These are phyloP conservation scores for Basipetospora chlamydospora DNA, from an alignment of 2,329 filamentous ascomycete genomes.

Conservation along the genomic window DNA sequence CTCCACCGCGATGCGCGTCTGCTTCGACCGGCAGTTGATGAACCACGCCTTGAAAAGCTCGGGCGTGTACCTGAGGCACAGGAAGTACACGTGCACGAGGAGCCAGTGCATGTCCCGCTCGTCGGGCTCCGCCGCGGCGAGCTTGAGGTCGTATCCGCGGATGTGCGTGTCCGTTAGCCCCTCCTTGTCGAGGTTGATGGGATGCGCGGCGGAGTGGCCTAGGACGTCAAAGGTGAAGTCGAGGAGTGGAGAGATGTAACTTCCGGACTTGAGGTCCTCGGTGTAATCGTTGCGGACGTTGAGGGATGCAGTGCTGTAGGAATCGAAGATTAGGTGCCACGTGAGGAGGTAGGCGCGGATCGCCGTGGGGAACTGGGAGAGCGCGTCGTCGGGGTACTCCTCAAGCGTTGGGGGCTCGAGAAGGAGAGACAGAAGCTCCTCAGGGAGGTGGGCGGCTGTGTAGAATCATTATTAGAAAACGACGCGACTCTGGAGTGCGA, in stretches of 20 bases:
- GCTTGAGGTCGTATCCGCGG: constrained; percentile 33
- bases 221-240: constrained; percentile 75
- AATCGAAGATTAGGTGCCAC: constrained; percentile 83
- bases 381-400: constrained; percentile 48
- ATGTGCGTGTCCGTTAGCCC: constrained; percentile 45
- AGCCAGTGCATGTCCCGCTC: constrained; percentile 72
- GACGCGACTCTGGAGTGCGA: no score
- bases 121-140: constrained; percentile 41
- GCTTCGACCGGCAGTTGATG: constrained; percentile 63
- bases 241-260: constrained; percentile 54
- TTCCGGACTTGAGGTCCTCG: constrained; percentile 60
- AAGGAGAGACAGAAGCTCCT: constrained; percentile 72
- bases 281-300: constrained; percentile 73
- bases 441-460: constrained; percentile 54
- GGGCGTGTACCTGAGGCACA: constrained; percentile 62
- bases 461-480: no score
- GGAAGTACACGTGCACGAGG: constrained; percentile 73
- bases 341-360: constrained; percentile 73
- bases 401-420: constrained; percentile 62
- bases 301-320: constrained; percentile 63
- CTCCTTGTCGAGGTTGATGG: constrained; percentile 58
- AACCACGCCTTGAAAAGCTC: constrained; percentile 75
- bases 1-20: constrained; percentile 67
- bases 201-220: constrained; percentile 58
- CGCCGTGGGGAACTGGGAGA: constrained; percentile 52